Evolutionary conservation across 164 flowering plant genomes (phyloP).

Genomic region (Umbilicus rupestris): DNA sequence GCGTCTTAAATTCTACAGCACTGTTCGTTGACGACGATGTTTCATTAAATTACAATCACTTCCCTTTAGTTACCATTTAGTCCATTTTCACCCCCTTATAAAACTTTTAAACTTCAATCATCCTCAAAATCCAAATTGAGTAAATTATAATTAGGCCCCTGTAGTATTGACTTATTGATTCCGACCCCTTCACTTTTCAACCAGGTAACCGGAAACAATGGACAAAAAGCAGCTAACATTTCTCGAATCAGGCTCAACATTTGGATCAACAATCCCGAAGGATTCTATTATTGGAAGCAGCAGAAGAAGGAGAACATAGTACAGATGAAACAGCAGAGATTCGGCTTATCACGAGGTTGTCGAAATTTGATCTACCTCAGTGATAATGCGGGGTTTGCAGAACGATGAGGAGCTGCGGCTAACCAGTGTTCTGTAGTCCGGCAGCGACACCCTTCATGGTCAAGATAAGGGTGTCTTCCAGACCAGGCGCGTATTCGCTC

Average conservation of each 20-base stretch:
- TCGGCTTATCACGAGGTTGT: background rate
- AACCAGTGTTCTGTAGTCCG: slow-evolving; percentile 97
- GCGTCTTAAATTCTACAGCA: too few species aligned
- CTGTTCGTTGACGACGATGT: slow-evolving; percentile 4
- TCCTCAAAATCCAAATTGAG: too few species aligned
- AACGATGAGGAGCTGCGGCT: slow-evolving; percentile 9
- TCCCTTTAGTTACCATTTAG: background rate
- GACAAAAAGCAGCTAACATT: background rate
- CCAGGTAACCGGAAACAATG: background rate
- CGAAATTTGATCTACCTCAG: slow-evolving; percentile 3
- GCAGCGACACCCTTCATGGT: slow-evolving; percentile 99
- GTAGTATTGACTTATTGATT: too few species aligned
- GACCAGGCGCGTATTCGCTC: slow-evolving; percentile 95
- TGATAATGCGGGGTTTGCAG: background rate
- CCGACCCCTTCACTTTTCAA: too few species aligned
- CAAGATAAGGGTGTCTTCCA: slow-evolving; percentile 96
- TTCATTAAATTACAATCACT: background rate
- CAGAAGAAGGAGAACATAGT: background rate
- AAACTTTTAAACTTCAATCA: too few species aligned
- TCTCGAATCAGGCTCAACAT: background rate
- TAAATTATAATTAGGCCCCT: too few species aligned
- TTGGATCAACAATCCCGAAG: background rate
- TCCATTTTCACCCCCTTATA: too few species aligned
- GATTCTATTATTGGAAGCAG: background rate
- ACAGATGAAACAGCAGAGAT: background rate